Evolutionary conservation across 805 yeast species (phyloP), one percentile per base, ranked within the genome.

Genomic region (Kregervanrija fluxuum): DNA sequence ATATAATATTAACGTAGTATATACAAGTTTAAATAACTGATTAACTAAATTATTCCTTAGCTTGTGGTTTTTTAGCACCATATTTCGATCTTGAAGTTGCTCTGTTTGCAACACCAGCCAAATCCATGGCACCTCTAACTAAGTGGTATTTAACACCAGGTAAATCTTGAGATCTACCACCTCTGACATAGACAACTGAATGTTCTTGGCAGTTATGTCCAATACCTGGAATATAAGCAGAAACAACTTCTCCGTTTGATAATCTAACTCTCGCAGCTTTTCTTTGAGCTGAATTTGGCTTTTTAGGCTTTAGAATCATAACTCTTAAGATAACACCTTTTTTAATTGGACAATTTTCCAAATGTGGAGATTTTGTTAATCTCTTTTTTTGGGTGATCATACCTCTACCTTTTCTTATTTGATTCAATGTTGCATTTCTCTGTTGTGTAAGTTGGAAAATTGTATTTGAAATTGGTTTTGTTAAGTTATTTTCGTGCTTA

Each of bases 191-290:
- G 1, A 93, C 98, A 42, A 93, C 95, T 59, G 95, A 86, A 68
- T 93, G 99, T 65, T 93, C 99, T 70, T 93, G 98, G 16, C 95
- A 83, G 60, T 93, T 93, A 66, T 93, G 99, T 15, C 99, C 99
- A 62, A 93, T 97, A 44, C 99, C 99, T 12, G 97, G 96, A 46
- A 93, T 93, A 63, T 89, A 90, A 1, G 96, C 96, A 38, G 91
- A 82, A 13, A 93, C 77, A 41, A 86, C 81, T 52, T 82, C 83
- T 28, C 98, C 99, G 57, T 86, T 91, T 10, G 95, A 77, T 49
- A 93, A 73, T 66, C 95, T 78, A 16, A 93, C 98, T 71, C 98
- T 84, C 51, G 95, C 89, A 39, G 95, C 96, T 65, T 93, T 93
- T 69, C 99, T 79, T 68, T 90, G 91, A 14, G 99, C 97, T 37